Conservation (phyloP, 2,329 filamentous ascomycete genomes). For the Verticillium alfalfae region DNA sequence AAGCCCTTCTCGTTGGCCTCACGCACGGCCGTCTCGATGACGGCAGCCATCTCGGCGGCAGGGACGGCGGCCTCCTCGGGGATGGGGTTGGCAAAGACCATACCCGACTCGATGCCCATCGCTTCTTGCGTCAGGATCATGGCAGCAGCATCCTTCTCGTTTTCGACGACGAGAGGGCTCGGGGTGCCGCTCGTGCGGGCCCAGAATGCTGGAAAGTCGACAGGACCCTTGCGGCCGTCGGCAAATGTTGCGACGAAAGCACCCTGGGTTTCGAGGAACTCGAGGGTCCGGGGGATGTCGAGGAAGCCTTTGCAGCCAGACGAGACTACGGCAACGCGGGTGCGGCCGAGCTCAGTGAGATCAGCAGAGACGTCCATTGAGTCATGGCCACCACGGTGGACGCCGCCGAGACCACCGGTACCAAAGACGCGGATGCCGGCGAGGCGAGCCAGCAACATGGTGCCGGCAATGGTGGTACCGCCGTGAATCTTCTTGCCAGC, state of each 20-base stretch:
- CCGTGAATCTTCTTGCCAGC: constrained; percentile 68
- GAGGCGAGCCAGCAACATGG: constrained; percentile 80
- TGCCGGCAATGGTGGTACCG: constrained; percentile 89
- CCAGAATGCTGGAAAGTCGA: constrained; percentile 93
- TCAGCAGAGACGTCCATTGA: constrained; percentile 95
- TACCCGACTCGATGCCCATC: constrained; percentile 68
- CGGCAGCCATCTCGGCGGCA: constrained; percentile 61
- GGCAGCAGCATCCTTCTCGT: constrained; percentile 79
- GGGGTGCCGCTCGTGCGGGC: constrained; percentile 77
- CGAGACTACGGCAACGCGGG: constrained; percentile 80
- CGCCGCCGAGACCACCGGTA: constrained; percentile 89
- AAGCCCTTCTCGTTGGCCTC: constrained; percentile 61
- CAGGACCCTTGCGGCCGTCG: constrained; percentile 53
- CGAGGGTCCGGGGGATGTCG: constrained; percentile 83
- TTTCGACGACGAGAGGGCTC: constrained; percentile 70
- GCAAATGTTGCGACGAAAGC: constrained; percentile 86
- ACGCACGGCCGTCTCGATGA: constrained; percentile 62
- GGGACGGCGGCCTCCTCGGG: constrained; percentile 65
- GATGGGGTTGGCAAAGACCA: constrained; percentile 87
- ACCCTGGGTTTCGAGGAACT: constrained; percentile 67
- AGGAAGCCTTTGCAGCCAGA: constrained; percentile 95
- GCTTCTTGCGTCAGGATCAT: constrained; percentile 76
- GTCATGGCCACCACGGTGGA: constrained; percentile 81
- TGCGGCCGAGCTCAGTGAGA: constrained; percentile 86
- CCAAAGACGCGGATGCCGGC: constrained; percentile 91